These are phyloP conservation scores for Marchantia paleacea DNA, from an alignment of 225 moss, liverwort and hornwort genomes.

Conservation along the genomic window DNA sequence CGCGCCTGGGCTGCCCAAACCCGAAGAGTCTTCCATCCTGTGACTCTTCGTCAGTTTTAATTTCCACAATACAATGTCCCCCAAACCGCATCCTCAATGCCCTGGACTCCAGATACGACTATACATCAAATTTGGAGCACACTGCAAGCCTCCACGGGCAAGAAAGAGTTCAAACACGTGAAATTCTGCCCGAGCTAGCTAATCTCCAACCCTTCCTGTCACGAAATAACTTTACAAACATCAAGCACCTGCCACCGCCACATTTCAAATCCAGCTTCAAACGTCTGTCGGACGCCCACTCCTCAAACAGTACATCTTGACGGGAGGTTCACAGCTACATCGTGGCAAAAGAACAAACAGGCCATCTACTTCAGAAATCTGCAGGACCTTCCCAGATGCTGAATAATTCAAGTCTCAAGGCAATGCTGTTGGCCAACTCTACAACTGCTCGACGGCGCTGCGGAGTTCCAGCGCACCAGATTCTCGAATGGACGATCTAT, in stretches of 20 bases:
- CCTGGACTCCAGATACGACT: background rate
- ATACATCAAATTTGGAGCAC: background rate
- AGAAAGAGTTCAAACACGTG: background rate
- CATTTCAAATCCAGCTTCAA: background rate
- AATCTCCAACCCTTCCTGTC: background rate
- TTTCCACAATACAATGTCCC: background rate
- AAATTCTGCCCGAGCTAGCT: background rate
- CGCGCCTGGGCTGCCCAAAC: background rate
- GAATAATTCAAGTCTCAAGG: background rate
- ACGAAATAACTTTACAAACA: background rate
- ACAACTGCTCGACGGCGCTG: background rate
- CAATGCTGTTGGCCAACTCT: background rate
- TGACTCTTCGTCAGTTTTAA: background rate
- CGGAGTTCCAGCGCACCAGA: background rate
- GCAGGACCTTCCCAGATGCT: too few relatives aligned
- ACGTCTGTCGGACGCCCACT: background rate
- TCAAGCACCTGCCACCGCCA: too few relatives aligned
- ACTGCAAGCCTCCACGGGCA: background rate
- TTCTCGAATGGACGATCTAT: background rate
- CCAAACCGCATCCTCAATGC: background rate
- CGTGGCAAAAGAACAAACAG: background rate
- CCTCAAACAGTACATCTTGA: background rate
- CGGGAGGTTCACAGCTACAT: background rate
- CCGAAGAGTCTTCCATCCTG: background rate
- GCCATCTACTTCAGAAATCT: too few relatives aligned